Percentiles rank a stretch among this genome's conserved stretches.
Conservation (phyloP, 1,139 yeast species). For the Taphrina wiesneri region DNA sequence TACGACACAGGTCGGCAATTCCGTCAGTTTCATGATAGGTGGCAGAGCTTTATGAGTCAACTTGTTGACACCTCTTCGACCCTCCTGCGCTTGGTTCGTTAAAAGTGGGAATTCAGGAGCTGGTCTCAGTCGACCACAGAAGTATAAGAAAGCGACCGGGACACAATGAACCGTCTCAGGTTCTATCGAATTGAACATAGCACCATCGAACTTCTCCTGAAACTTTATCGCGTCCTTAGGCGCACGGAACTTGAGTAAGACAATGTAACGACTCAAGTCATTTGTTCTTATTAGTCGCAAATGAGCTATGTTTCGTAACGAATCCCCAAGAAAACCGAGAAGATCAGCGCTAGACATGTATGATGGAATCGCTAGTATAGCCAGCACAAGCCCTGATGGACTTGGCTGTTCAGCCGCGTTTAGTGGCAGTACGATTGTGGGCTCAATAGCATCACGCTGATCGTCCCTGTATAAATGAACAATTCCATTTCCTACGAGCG, state of each 20-base stretch:
- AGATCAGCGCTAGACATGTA: conserved; percentile 84
- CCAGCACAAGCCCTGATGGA: conserved; percentile 60
- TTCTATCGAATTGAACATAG: conserved; percentile 79
- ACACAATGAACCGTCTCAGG: conserved; percentile 83
- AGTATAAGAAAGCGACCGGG: conserved; percentile 61
- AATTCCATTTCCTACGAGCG: conserved; percentile 23
- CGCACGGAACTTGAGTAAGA: conserved; percentile 69
- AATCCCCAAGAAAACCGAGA: conserved; percentile 73
- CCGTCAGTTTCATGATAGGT: conserved; percentile 51
- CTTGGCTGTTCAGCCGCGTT: conserved; percentile 38
- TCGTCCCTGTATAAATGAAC: conserved; percentile 21
- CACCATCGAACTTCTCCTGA: conserved; percentile 68
- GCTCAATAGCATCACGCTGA: neutral
- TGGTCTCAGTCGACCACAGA: conserved; percentile 44
- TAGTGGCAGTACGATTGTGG: neutral
- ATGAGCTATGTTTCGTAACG: conserved; percentile 64
- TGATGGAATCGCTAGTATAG: conserved; percentile 82
- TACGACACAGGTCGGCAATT: conserved; percentile 90
- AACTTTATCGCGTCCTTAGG: conserved; percentile 61
- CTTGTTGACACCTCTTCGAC: neutral
- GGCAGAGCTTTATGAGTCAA: conserved; percentile 42
- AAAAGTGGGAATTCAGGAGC: conserved; percentile 59
- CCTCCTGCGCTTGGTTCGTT: conserved; percentile 29
- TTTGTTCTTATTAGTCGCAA: conserved; percentile 69
- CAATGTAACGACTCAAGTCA: conserved; percentile 71